A percentile compares a stretch with the other conserved stretches of the same genome.
Conservation (phyloP, 371 early-diverging fungal genomes). For the Mucor sp. region DNA sequence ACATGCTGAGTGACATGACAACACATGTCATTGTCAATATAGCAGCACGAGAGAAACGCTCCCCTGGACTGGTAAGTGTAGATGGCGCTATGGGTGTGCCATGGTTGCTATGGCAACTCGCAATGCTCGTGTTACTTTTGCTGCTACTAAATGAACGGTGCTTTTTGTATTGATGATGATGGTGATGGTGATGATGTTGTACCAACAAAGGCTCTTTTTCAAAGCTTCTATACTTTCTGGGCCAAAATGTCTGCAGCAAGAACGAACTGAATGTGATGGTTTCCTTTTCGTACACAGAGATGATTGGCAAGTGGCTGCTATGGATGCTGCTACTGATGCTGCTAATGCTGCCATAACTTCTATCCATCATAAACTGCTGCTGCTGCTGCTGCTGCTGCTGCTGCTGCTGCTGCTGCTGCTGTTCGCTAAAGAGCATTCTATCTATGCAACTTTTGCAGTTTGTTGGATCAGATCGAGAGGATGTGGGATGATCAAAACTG, state of each 20-base stretch:
- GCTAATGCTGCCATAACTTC: neutral
- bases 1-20: slow-evolving; percentile 6
- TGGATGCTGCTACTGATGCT: no score
- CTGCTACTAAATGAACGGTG: neutral
- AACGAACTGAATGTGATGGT: neutral
- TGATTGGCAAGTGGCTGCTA: neutral
- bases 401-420: neutral
- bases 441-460: slow-evolving; percentile 19
- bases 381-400: no score
- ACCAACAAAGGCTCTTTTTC: slow-evolving; percentile 4
- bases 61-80: neutral
- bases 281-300: neutral
- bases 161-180: neutral
- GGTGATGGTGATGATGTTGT: neutral
- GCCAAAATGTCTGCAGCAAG: slow-evolving; percentile 1
- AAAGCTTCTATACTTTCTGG: neutral
- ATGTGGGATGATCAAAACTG: slow-evolving; percentile 31
- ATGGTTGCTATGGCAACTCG: neutral
- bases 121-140: neutral
- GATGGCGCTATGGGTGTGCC: neutral
- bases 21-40: slow-evolving; percentile 4
- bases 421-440: neutral
- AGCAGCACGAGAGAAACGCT: neutral
- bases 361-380: neutral
- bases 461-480: slow-evolving; percentile 24